phyloP scores from a whole-genome alignment of 2,329 filamentous ascomycete species.

The Arthrocladium fulminans region DNA sequence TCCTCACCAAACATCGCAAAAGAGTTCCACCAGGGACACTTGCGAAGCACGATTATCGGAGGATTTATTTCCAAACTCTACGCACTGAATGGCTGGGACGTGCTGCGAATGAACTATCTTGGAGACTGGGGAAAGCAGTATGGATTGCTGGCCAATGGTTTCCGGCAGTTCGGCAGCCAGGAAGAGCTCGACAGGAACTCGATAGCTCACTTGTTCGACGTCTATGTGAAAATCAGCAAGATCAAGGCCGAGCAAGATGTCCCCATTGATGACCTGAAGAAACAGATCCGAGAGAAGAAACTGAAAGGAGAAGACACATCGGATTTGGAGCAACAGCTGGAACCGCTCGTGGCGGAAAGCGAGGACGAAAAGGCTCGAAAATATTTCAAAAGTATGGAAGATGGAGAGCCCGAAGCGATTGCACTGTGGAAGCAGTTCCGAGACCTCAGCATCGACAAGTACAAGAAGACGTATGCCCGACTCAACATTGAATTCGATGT shows the following conservation, averaged over 20 bases:
- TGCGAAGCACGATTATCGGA: slow-evolving; percentile 59
- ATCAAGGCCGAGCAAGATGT: slow-evolving; percentile 49
- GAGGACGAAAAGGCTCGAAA: slow-evolving; percentile 44
- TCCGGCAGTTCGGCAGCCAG: slow-evolving; percentile 53
- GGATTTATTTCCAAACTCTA: slow-evolving; percentile 57
- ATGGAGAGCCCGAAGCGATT: slow-evolving; percentile 51
- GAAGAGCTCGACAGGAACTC: slow-evolving; percentile 52
- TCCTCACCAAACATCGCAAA: slow-evolving; percentile 61
- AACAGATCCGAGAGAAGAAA: slow-evolving; percentile 40
- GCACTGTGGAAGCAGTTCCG: slow-evolving; percentile 56
- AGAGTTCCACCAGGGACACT: slow-evolving; percentile 56
- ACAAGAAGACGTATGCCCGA: slow-evolving; percentile 55
- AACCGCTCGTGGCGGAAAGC: slow-evolving; percentile 42
- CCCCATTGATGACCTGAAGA: slow-evolving; percentile 47
- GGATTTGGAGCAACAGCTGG: slow-evolving; percentile 37
- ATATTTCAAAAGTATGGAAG: slow-evolving; percentile 61
- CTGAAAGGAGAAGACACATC: slow-evolving; percentile 42
- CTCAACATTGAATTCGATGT: slow-evolving; percentile 58
- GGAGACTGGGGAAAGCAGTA: slow-evolving; percentile 64
- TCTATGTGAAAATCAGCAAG: slow-evolving; percentile 56
- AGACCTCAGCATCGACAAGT: slow-evolving; percentile 55
- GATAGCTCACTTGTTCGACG: slow-evolving; percentile 57
- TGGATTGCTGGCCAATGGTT: slow-evolving; percentile 52
- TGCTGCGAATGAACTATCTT: slow-evolving; percentile 57
- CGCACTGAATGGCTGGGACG: slow-evolving; percentile 53